Evolutionary conservation across 768 basidiomycete genomes (phyloP).

Genomic region (Pleurotus platypus): DNA sequence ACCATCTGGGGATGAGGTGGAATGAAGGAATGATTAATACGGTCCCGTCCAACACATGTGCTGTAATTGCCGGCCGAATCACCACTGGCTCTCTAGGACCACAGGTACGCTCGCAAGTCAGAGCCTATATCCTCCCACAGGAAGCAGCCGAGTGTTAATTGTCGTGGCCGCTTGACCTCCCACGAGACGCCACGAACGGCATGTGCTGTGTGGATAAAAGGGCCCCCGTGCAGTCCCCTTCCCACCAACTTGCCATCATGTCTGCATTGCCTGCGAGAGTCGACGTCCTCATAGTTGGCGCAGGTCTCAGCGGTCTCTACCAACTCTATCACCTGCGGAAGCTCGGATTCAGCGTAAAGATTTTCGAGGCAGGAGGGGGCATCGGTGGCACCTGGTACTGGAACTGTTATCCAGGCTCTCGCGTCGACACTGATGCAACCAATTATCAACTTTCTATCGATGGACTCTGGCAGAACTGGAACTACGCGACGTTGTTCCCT

Average conservation of each 20-base stretch:
- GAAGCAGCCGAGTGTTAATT: too few species aligned
- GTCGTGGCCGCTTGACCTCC: too few species aligned
- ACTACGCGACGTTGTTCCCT: background rate
- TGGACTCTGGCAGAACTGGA: conserved; percentile 3
- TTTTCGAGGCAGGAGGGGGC: conserved; percentile 10
- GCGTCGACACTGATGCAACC: conserved; percentile 1
- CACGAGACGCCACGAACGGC: too few species aligned
- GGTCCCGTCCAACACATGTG: too few species aligned
- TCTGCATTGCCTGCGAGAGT: background rate
- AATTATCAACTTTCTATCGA: conserved; percentile 1
- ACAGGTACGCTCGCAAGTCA: background rate
- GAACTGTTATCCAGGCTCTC: conserved; percentile 2
- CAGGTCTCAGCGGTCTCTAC: conserved; percentile 1
- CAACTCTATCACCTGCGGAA: background rate
- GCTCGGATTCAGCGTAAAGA: background rate
- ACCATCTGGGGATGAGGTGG: too few species aligned
- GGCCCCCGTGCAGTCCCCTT: too few species aligned
- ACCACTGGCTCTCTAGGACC: too few species aligned
- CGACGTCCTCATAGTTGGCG: conserved; percentile 4
- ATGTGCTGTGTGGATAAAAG: too few species aligned
- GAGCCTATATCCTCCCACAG: too few species aligned
- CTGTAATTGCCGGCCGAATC: too few species aligned
- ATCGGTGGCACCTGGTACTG: conserved; percentile 11
- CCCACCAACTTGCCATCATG: too few species aligned
- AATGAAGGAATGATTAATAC: too few species aligned